phyloP scores from a whole-genome alignment of 345 rosid genomes.

The Boechera retrofracta region DNA sequence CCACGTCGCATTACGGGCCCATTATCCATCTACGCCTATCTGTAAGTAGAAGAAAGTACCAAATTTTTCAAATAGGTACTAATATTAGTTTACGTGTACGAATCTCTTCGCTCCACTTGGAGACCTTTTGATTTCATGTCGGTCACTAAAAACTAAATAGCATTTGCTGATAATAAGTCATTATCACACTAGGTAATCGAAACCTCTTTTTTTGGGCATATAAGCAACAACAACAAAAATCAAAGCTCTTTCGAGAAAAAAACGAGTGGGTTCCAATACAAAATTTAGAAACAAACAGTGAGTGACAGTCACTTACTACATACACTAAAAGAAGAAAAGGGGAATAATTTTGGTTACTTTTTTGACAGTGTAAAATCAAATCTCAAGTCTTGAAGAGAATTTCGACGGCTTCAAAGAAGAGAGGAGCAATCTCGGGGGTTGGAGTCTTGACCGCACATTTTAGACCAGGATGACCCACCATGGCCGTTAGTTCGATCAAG shows the following conservation, averaged over 20 bases:
- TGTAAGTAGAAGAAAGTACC: not conserved
- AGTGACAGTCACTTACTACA: slow-evolving; percentile 12
- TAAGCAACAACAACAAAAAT: not conserved
- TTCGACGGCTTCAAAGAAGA: slow-evolving; percentile 88
- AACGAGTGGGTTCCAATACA: not conserved
- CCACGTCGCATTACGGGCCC: slow-evolving; percentile 26
- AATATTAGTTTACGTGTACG: slow-evolving; percentile 25
- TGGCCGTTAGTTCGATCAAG: slow-evolving; percentile 78
- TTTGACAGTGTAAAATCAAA: not conserved
- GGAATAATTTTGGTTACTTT: not conserved
- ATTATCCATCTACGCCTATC: slow-evolving; percentile 4
- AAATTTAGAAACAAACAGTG: slow-evolving; percentile 27
- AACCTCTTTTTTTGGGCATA: not conserved
- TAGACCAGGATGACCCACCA: slow-evolving; percentile 70
- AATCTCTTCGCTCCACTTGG: slow-evolving; percentile 27
- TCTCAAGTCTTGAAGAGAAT: slow-evolving; percentile 60
- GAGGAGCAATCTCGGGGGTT: slow-evolving; percentile 76
- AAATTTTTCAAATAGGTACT: not conserved
- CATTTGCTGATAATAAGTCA: slow-evolving; percentile 27
- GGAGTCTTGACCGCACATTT: slow-evolving; percentile 92
- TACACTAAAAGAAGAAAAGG: slow-evolving; percentile 7
- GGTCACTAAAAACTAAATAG: slow-evolving; percentile 23
- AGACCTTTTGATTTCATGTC: slow-evolving; percentile 22
- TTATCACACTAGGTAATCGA: slow-evolving; percentile 17
- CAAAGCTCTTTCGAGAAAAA: slow-evolving; percentile 9